These are phyloP conservation scores for Trichoderma brevicompactum DNA, from an alignment of 2,329 filamentous ascomycete genomes.

Conservation along the genomic window DNA sequence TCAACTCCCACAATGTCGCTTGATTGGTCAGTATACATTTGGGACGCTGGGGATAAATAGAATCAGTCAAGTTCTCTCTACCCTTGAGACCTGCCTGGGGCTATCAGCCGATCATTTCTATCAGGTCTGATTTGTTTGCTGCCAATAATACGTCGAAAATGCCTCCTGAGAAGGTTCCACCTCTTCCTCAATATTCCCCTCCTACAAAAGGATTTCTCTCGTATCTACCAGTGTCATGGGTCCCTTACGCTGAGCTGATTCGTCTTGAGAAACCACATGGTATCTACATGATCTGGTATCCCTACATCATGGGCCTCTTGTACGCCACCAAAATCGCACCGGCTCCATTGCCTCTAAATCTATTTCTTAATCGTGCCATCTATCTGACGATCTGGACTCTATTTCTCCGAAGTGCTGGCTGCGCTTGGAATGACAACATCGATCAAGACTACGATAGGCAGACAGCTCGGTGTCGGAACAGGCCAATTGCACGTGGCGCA, in stretches of 20 bases:
- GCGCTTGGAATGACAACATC: slow-evolving; percentile 60
- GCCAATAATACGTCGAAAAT: too few relatives aligned
- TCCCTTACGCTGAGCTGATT: slow-evolving; percentile 59
- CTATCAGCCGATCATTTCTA: too few relatives aligned
- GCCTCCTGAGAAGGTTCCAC: neutral
- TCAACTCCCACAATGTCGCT: too few relatives aligned
- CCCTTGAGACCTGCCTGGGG: too few relatives aligned
- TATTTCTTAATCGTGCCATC: slow-evolving; percentile 35
- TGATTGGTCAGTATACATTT: too few relatives aligned
- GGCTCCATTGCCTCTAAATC: slow-evolving; percentile 38
- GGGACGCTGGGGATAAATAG: too few relatives aligned
- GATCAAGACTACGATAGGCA: slow-evolving; percentile 59
- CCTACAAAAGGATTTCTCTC: slow-evolving; percentile 52
- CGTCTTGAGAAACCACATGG: slow-evolving; percentile 57
- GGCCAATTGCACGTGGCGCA: slow-evolving; percentile 57
- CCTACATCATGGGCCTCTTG: slow-evolving; percentile 49
- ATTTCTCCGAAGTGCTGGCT: slow-evolving; percentile 55
- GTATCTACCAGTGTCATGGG: slow-evolving; percentile 52
- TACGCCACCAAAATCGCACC: slow-evolving; percentile 50
- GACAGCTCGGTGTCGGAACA: slow-evolving; percentile 54
- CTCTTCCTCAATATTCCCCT: slow-evolving; percentile 50
- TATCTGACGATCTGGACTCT: slow-evolving; percentile 49
- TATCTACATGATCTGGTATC: slow-evolving; percentile 58
- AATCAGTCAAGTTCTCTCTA: too few relatives aligned
- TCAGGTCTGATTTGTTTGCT: too few relatives aligned